Evolutionary conservation across 164 flowering plant species (phyloP).

Genomic region (Chimonanthus salicifolius): DNA sequence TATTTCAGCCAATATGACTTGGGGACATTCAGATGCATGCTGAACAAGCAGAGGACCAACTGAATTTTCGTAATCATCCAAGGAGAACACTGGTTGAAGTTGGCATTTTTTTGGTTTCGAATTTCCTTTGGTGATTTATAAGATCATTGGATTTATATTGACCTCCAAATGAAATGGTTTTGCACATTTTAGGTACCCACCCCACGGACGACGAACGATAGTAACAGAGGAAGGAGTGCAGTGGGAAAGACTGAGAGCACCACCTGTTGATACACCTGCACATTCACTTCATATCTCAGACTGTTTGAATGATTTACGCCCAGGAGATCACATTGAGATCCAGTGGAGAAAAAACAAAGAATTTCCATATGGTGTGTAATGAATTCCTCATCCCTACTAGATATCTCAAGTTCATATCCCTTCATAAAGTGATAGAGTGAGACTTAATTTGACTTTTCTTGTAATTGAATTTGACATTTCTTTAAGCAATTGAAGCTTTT

Average conservation of each 20-base stretch:
- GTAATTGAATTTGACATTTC: background rate
- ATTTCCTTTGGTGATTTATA: background rate
- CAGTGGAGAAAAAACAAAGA: conserved; percentile 90
- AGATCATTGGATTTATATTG: background rate
- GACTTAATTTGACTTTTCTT: background rate
- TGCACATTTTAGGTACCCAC: conserved; percentile 45
- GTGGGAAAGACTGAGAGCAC: conserved; percentile 79
- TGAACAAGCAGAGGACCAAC: background rate
- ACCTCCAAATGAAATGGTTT: background rate
- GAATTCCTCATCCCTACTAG: background rate
- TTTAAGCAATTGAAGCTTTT: background rate
- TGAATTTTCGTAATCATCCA: background rate
- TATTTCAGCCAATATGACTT: background rate
- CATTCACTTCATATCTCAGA: conserved; percentile 62
- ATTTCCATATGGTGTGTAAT: conserved; percentile 73
- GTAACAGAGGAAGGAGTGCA: conserved; percentile 57
- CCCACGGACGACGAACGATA: conserved; percentile 30
- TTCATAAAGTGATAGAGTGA: background rate
- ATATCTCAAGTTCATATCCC: background rate
- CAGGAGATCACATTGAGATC: conserved; percentile 87
- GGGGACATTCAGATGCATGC: background rate
- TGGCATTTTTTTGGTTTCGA: no score
- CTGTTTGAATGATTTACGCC: conserved; percentile 63
- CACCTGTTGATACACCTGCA: conserved; percentile 60
- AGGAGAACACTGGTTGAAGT: background rate